These are phyloP conservation scores for Suillus tomentosus DNA, from an alignment of 768 basidiomycete genomes.

Conservation along the genomic window DNA sequence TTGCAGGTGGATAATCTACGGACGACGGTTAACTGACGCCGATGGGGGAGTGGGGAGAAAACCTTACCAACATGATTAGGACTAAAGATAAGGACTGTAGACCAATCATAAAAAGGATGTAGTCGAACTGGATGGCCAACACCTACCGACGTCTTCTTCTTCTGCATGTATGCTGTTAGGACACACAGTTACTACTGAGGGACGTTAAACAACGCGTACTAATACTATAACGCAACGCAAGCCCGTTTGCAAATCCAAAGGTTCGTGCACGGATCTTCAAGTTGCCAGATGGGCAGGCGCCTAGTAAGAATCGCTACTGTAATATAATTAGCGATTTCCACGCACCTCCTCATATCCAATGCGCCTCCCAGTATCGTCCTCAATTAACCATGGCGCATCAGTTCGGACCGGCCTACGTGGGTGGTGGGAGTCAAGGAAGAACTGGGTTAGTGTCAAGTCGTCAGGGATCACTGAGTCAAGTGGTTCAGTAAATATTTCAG, in stretches of 20 bases:
- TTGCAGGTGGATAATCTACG: constrained; percentile 53
- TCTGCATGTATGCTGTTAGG: constrained; percentile 30
- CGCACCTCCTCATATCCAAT: constrained; percentile 53
- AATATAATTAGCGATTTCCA: constrained; percentile 1
- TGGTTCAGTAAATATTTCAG: constrained; percentile 30
- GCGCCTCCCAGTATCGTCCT: constrained; percentile 53
- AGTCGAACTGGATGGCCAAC: background rate
- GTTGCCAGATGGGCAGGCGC: background rate
- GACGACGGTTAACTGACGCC: constrained; percentile 7
- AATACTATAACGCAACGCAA: constrained; percentile 50
- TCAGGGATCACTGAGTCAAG: constrained; percentile 53
- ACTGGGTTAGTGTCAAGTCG: constrained; percentile 65
- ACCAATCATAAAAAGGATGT: constrained; percentile 6
- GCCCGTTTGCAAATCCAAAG: constrained; percentile 54
- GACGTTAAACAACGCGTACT: constrained; percentile 32
- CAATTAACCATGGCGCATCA: constrained; percentile 56
- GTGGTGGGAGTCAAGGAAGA: constrained; percentile 53
- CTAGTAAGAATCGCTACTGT: constrained; percentile 3
- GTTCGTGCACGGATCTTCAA: constrained; percentile 45
- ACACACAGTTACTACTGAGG: constrained; percentile 5
- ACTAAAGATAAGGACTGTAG: constrained; percentile 62
- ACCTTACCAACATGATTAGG: constrained; percentile 61
- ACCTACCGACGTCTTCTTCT: constrained; percentile 54
- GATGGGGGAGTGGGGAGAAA: constrained; percentile 1
- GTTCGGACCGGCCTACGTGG: constrained; percentile 46